Evolutionary conservation across 495 filamentous ascomycete species (phyloP), one percentile per base, ranked within the genome.

Genomic region (Tuber indicum): DNA sequence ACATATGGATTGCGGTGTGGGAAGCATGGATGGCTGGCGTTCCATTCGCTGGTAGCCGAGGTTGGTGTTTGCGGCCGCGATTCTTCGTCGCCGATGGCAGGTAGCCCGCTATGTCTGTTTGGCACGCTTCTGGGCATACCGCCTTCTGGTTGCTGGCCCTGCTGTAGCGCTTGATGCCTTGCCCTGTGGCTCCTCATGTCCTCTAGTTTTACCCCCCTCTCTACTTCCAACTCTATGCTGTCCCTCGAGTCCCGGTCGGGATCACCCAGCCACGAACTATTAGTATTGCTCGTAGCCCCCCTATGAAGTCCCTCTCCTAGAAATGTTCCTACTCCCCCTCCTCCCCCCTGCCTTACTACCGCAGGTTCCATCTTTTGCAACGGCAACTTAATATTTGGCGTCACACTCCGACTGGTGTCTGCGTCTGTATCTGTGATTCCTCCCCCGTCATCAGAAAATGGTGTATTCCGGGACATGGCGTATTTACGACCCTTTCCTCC

Each of bases 1-100:
- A 98, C 81, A 52, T 83, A 81, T 0, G 94, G 93, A 84, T 99
- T 99, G 74, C 91, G 87, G 84, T 99, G 96, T 84, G 43, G 85
- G 83, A 19, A 85, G 76, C 69, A 84, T 72, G 70, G 83, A 82
- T 77, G 77, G 17, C 75, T 66, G 75, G 76, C 66, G 72, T 83
- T 79, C 72, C 83, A 78, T 19, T 83, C 83, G 21, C 71, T 74
- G 21, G 79, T 70, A 4, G 70, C 81, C 46, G 62, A 79, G 70
- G 75, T 81, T 36, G 82, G 73, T 42, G 82, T 79, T 74, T 76
- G 80, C 2, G 81, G 76, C 1, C 73, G 82, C 2, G 78, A 81
- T 52, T 80, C 78, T 19, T 80, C 78, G 75, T 74, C 77, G 58
- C 76, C 71, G 72, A 70, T 8, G 23, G 75, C 23, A 10, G 72